Base-by-base conservation (phyloP, 2,329 filamentous ascomycete genomes). In the Clonostachys rhizophaga region DNA sequence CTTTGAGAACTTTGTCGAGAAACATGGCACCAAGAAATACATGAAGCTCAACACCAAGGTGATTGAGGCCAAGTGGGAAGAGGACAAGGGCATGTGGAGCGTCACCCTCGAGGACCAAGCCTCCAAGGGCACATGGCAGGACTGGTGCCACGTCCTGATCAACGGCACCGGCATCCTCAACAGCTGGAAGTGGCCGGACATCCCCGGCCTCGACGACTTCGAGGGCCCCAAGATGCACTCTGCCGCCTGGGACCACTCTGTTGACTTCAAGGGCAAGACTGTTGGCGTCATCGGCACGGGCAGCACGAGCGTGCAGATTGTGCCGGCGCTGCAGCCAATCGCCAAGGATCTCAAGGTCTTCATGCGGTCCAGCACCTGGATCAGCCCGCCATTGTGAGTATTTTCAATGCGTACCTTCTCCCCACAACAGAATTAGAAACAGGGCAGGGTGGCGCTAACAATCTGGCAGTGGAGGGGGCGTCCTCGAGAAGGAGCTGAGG, bases 201-300 rank as follows among this genome's bases (percentile, higher is more conserved):
- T 81, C 34, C 62, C 70, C 0, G 79, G 78, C 0, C 52, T 81
- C 1, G 50, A 69, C 9, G 60, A 66, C 17, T 84, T 78, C 60
- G 63, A 70, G 46, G 79, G 79, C 14, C 58, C 62, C 11, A 59
- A 78, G 10, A 66, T 79, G 46, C 79, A 84, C 58, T 78, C 73
- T 0, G 77, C 70, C 0, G 56, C 65, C 12, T 77, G 74, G 73
- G 61, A 73, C 48, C 72, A 71, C 52, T 47, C 53, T 5, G 60
- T 75, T 33, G 66, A 76, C 42, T 63, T 76, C 5, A 56, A 54
- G 5, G 67, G 64, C 34, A 74, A 74, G 54, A 61, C 62, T 17
- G 70, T 78, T 17, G 76, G 69, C 12, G 62, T 81, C n/a, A 77
- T 81, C 43, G 78, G 77, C 6, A 75, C 58, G 14, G 77, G 77